Evolutionary conservation across 1,139 yeast genomes (phyloP).

Genomic region (Pichia norvegensis): DNA sequence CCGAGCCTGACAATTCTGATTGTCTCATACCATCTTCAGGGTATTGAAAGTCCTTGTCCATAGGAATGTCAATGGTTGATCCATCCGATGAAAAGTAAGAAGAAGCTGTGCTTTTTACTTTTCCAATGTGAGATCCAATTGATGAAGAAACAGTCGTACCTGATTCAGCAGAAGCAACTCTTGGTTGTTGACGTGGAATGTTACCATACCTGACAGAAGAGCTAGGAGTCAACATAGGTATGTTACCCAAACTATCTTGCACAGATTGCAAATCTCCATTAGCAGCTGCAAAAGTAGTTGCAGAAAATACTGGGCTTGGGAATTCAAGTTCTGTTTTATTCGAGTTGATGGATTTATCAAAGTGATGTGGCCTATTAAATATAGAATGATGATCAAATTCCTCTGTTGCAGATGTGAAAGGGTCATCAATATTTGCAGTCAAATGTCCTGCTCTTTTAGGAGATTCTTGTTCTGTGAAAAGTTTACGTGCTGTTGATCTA

Average conservation of each 20-base stretch:
- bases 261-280: slow-evolving; percentile 26
- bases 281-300: slow-evolving; percentile 55
- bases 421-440: slow-evolving; percentile 33
- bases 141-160: slow-evolving; percentile 11
- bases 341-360: slow-evolving; percentile 28
- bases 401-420: slow-evolving; percentile 33
- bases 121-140: slow-evolving; percentile 5
- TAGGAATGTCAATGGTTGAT: slow-evolving; percentile 15
- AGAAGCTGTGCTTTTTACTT: slow-evolving; percentile 15
- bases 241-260: slow-evolving; percentile 20
- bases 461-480: slow-evolving; percentile 55
- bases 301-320: slow-evolving; percentile 59
- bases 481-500: slow-evolving; percentile 40
- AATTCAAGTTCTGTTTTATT: slow-evolving; percentile 43
- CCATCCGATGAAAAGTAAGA: slow-evolving; percentile 17
- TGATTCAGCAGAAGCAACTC: slow-evolving; percentile 12
- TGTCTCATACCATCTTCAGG: slow-evolving; percentile 2
- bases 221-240: slow-evolving; percentile 22
- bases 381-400: slow-evolving; percentile 15
- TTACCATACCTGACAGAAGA: slow-evolving; percentile 6
- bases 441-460: slow-evolving; percentile 51
- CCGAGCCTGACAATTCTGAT: slow-evolving; percentile 7
- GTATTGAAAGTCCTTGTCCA: slow-evolving; percentile 19
- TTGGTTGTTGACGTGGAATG: slow-evolving; percentile 12
- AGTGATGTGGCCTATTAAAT: slow-evolving; percentile 21